Base-by-base conservation (phyloP, 164 flowering plant species). In the Cinnamomum chago region DNA sequence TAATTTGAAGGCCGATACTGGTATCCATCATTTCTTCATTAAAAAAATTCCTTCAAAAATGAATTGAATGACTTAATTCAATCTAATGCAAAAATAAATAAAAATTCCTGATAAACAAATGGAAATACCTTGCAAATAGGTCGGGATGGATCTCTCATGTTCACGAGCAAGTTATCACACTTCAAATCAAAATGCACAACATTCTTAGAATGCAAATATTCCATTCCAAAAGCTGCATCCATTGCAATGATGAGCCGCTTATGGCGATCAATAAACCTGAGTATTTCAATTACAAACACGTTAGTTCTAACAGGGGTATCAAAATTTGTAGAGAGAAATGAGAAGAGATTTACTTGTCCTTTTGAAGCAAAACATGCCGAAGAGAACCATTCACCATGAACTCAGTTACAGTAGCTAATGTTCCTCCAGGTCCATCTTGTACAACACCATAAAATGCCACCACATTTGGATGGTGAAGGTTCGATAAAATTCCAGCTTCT, bases 141-240 rank as follows among this genome's bases (percentile, higher is more conserved):
- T 50, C 94, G 86, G 24, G 78, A 74, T 58, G 92, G 90, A 88
- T 94, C 98, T 82, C 88, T 94, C 81, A 94, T 75, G 86, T 94
- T 92, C 70, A 92, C 95, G 55, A 94, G 92, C 82, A 94, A 86
- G 77, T 94, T 94, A 81, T 94, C 97, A 82, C 98, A 92, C 84
- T 94, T 92, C 73, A 94, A 82, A 84, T 92, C 98, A 81, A 94
- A 94, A 84, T 94, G 98, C 67, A 94, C 97, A 81, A 94, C 91
- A 76, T 92, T 92, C 83, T 93, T 94, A 6, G 97, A 87, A 77
- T 94, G 98, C 83, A 94, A 83, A 81, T 94, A 94, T 82, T 94
- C 98, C 98, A 94, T 94, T 66, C 98, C 98, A 85, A 94, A 92
- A 65, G 98, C 98, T 60, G 98, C 97, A 84, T 92, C 97, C 98